phyloP scores from a whole-genome alignment of 225 moss, liverwort and hornwort genomes.

The Pseudoscleropodium purum region DNA sequence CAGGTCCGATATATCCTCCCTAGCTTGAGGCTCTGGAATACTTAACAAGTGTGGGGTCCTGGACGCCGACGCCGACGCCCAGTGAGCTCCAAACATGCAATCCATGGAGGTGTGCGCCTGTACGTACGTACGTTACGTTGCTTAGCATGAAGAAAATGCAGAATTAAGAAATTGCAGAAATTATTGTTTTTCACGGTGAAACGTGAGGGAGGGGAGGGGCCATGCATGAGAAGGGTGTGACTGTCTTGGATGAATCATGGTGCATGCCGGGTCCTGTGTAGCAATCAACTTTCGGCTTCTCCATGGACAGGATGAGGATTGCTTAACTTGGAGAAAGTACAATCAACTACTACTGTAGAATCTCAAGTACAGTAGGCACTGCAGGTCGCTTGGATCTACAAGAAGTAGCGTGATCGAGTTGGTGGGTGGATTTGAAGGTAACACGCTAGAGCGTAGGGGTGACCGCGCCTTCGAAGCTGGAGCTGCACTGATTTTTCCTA shows the following conservation, averaged over 20 bases:
- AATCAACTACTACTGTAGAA: neutral
- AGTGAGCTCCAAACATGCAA: neutral
- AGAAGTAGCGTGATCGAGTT: neutral
- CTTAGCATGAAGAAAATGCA: neutral
- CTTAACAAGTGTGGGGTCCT: neutral
- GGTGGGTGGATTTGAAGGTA: neutral
- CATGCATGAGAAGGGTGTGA: neutral
- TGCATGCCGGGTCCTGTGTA: neutral
- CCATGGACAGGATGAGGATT: neutral
- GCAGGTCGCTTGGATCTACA: neutral
- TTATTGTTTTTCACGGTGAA: neutral
- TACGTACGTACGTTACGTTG: neutral
- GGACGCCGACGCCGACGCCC: neutral
- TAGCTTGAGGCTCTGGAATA: neutral
- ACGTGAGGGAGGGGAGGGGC: too few relatives aligned
- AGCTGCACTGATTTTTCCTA: neutral
- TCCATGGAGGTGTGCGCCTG: neutral
- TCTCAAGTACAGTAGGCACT: neutral
- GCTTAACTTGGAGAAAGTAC: neutral
- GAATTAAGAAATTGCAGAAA: neutral
- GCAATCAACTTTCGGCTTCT: neutral
- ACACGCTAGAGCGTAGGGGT: neutral
- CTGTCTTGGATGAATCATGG: neutral
- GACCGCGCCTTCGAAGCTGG: neutral
- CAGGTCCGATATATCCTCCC: neutral